phyloP scores from a whole-genome alignment of 1,139 yeast genomes.

The Saccharomyces pastorianus region DNA sequence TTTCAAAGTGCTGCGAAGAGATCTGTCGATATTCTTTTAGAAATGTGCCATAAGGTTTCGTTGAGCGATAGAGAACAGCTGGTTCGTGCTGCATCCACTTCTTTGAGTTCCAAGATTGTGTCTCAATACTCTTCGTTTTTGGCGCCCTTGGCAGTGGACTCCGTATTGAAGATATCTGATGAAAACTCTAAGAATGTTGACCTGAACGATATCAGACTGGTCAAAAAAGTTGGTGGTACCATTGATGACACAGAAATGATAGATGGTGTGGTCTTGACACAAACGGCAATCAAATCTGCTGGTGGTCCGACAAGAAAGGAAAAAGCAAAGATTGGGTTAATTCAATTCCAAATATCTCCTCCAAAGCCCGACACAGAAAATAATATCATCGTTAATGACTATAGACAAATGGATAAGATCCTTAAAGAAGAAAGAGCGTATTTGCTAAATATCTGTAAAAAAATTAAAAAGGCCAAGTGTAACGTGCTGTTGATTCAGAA shows the following conservation, averaged over 20 bases:
- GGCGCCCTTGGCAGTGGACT: conserved; percentile 92
- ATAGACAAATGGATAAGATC: conserved; percentile 98
- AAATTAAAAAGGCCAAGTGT: conserved; percentile 93
- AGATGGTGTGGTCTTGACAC: conserved; percentile 90
- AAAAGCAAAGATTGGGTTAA: conserved; percentile 84
- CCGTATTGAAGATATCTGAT: conserved; percentile 72
- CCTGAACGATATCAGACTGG: conserved; percentile 74
- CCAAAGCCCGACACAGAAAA: conserved; percentile 99
- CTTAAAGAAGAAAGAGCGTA: conserved; percentile 96
- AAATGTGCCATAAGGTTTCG: conserved; percentile 73
- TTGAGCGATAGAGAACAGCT: conserved; percentile 72
- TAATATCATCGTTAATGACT: conserved; percentile 92
- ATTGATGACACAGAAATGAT: conserved; percentile 92
- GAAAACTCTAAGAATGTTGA: conserved; percentile 64
- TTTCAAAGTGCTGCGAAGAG: conserved; percentile 89
- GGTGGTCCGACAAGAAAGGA: conserved; percentile 96
- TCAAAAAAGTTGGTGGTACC: conserved; percentile 94
- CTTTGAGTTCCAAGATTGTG: conserved; percentile 88
- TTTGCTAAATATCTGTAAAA: conserved; percentile 86
- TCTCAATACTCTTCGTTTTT: conserved; percentile 78
- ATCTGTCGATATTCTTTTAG: conserved; percentile 75
- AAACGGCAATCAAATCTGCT: conserved; percentile 78
- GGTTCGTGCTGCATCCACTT: conserved; percentile 88
- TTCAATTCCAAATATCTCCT: conserved; percentile 95
- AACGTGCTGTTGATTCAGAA: conserved; percentile 89